phyloP scores from a whole-genome alignment of 768 basidiomycete species.

The Trametes villosa region DNA sequence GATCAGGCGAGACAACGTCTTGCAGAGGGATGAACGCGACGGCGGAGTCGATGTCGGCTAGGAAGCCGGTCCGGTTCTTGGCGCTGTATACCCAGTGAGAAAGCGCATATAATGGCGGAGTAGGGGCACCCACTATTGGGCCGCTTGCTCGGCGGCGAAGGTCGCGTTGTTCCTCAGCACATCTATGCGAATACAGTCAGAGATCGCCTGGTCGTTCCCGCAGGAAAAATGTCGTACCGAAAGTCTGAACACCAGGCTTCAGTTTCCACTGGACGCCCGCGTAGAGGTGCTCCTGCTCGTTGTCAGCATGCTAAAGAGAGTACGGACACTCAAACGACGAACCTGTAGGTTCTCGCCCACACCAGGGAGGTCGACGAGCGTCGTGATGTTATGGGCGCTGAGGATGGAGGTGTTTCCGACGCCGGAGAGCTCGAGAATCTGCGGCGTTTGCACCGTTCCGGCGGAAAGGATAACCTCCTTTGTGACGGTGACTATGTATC shows the following conservation, averaged over 20 bases:
- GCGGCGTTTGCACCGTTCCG: not conserved
- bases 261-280: not conserved
- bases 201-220: not conserved
- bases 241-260: not conserved
- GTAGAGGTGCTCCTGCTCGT: not conserved
- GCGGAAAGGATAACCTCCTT: too few species aligned
- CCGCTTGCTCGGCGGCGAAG: not conserved
- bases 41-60: not conserved
- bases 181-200: not conserved
- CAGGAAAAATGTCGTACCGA: not conserved
- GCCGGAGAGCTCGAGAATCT: not conserved
- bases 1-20: not conserved
- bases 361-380: too few species aligned
- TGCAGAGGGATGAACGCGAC: not conserved
- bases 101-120: too few species aligned
- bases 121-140: not conserved
- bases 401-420: too few species aligned
- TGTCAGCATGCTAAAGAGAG: not conserved
- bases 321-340: too few species aligned
- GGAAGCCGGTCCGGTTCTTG: not conserved
- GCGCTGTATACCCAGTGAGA: not conserved
- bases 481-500: not conserved
- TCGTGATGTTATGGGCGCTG: too few species aligned
- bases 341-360: too few species aligned
- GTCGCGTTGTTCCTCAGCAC: not conserved